Conservation (phyloP, 2,329 filamentous ascomycete species). For the Cytospora paraplurivora region DNA sequence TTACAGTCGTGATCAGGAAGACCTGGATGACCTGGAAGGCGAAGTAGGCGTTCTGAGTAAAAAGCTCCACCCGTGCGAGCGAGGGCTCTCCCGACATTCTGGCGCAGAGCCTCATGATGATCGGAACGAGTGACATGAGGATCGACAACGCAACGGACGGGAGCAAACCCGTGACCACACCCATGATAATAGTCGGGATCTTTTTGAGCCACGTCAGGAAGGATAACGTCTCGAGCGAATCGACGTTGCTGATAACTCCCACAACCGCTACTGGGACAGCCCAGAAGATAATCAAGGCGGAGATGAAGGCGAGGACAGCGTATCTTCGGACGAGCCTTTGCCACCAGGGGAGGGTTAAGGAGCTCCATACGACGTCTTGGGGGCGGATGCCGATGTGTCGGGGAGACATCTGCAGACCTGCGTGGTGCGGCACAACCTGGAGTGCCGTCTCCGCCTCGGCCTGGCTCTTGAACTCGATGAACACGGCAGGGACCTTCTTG, state of each 20-base stretch:
- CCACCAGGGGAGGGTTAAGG: constrained; percentile 84
- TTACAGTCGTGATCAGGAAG: constrained; percentile 82
- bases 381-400: constrained; percentile 83
- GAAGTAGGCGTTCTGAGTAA: constrained; percentile 90
- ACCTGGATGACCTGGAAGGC: constrained; percentile 88
- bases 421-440: constrained; percentile 85
- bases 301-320: constrained; percentile 70
- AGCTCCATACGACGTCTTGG: constrained; percentile 83
- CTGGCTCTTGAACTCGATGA: constrained; percentile 86
- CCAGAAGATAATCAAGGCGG: constrained; percentile 85
- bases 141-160: constrained; percentile 78
- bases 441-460: constrained; percentile 83
- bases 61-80: constrained; percentile 77
- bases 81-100: constrained; percentile 81
- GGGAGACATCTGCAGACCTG: constrained; percentile 82
- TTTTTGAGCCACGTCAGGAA: constrained; percentile 73
- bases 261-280: constrained; percentile 74
- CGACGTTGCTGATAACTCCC: constrained; percentile 83
- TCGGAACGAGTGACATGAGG: constrained; percentile 83
- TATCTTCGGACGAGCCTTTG: constrained; percentile 75
- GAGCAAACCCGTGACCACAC: constrained; percentile 81
- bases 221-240: constrained; percentile 58
- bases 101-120: constrained; percentile 80
- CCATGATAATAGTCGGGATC: constrained; percentile 71
- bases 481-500: constrained; percentile 73